Base-by-base conservation (phyloP, 2,329 filamentous ascomycete genomes). In the Thelonectria blattea region DNA sequence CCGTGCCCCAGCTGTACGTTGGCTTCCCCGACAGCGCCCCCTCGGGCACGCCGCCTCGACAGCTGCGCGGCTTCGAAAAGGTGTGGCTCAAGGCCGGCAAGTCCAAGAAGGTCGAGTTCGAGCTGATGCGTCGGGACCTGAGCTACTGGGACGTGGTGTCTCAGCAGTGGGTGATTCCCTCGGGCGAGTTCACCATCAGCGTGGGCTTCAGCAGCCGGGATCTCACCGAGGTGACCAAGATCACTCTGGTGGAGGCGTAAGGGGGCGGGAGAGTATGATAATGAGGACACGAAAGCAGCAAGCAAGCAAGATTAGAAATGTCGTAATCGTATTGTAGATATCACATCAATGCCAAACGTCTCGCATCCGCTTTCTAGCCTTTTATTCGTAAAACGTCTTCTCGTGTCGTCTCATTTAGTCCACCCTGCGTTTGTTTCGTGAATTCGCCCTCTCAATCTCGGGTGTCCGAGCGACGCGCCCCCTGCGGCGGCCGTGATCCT, bases 1-100 rank as follows among this genome's bases (percentile, higher is more conserved):
- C 81, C 10, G 81, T 87, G 1, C 75, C 82, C 2, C 85, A 88
- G 72, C 74, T 88, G 1, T 88, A 88, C 68, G 71, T 87, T n/a
- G 64, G 68, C 5, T 75, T 81, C 72, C 76, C 78, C 43, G 70
- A 71, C 18, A 70, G 70, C 51, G 63, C 78, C n/a, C 62, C 75
- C 15, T 58, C 71, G 3, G 75, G 74, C 49, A 85, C 83, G 10
- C 85, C 85, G 0, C 75, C 79, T 5, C 75, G 74, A 50, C 78
- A 81, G 65, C 77, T 85, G 7, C 76, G 83, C 64, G 82, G 75
- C 50, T 87, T 87, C 58, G 78, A 82, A 3, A 86, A 86, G 72
- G 65, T 82, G 1, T 65, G 66, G 3, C 70, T 87, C 1, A 65
- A 68, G 4, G 65, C 76, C 1, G 80, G 81, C 1, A 73, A 80